Percentiles rank a stretch among this genome's conserved stretches.
Conservation (phyloP, 352 stramenopile genomes). For the Globisporangium barbulae region DNA sequence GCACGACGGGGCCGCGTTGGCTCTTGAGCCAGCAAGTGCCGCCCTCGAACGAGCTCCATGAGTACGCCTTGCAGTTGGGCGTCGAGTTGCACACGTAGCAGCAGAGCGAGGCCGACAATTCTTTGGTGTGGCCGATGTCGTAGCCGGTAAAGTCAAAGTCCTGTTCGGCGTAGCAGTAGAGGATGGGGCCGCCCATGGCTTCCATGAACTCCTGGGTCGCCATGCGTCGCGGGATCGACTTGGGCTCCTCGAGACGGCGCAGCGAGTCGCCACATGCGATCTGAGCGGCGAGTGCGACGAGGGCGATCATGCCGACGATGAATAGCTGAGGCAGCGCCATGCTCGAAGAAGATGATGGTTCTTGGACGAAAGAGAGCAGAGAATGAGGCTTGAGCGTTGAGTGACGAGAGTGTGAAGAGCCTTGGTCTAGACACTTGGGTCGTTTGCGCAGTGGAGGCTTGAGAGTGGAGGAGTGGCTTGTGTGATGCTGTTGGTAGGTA, state of each 20-base stretch:
- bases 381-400: neutral
- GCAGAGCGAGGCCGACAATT: constrained; percentile 19
- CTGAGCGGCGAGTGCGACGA: neutral
- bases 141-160: constrained; percentile 11
- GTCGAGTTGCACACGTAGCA: constrained; percentile 29
- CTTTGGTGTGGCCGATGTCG: constrained; percentile 25
- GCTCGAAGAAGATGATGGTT: neutral
- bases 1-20: constrained; percentile 21
- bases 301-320: neutral
- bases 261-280: neutral
- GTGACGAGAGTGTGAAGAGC: no score
- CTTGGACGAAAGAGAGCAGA: neutral
- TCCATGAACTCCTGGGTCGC: neutral
- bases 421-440: neutral
- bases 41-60: constrained; percentile 43
- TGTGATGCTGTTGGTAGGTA: neutral
- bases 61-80: constrained; percentile 39
- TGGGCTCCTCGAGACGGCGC: neutral
- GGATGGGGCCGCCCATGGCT: neutral
- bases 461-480: neutral
- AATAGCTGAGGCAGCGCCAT: neutral
- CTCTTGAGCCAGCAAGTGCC: constrained; percentile 62
- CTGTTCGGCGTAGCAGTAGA: neutral
- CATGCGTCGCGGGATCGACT: neutral
- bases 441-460: neutral